Evolutionary conservation across 2,329 filamentous ascomycete genomes (phyloP).

Genomic region (Pseudogymnoascus sp.): DNA sequence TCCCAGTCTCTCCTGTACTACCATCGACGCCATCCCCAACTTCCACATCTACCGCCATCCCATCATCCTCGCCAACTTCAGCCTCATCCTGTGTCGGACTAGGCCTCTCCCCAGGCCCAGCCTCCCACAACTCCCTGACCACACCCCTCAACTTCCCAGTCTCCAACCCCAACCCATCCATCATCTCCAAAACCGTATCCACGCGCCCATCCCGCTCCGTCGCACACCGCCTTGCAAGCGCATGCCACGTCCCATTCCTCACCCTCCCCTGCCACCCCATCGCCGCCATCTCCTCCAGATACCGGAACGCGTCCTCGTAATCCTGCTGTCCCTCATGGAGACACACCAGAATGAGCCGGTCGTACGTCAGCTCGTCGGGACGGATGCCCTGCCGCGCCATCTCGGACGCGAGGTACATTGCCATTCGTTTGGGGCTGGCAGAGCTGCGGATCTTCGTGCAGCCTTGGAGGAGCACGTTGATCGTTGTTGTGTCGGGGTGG

Average conservation of each 20-base stretch:
- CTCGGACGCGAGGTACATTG: slow-evolving; percentile 53
- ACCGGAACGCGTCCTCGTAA: slow-evolving; percentile 39
- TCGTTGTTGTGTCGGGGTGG: slow-evolving; percentile 37
- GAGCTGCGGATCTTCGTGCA: slow-evolving; percentile 30
- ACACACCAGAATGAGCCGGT: slow-evolving; percentile 51
- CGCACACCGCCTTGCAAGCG: slow-evolving; percentile 23
- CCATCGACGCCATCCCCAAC: background rate
- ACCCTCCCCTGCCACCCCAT: slow-evolving; percentile 26
- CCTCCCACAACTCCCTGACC: background rate
- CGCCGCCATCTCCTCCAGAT: slow-evolving; percentile 40
- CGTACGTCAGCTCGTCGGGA: slow-evolving; percentile 52
- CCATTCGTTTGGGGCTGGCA: slow-evolving; percentile 30
- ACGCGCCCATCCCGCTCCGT: slow-evolving; percentile 26
- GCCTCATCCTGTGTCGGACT: slow-evolving; percentile 4
- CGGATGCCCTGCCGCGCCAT: slow-evolving; percentile 46
- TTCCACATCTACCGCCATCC: slow-evolving; percentile 10
- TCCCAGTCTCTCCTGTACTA: background rate
- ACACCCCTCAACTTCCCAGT: slow-evolving; percentile 5
- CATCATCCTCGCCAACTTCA: slow-evolving; percentile 7
- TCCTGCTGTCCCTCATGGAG: slow-evolving; percentile 31
- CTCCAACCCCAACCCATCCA: slow-evolving; percentile 1
- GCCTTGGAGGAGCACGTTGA: slow-evolving; percentile 49
- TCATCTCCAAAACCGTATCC: background rate
- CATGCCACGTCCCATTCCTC: slow-evolving; percentile 11
- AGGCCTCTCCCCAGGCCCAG: slow-evolving; percentile 11